Evolutionary conservation across 306 rosid genomes (phyloP).

Genomic region (Glycine latifolia): DNA sequence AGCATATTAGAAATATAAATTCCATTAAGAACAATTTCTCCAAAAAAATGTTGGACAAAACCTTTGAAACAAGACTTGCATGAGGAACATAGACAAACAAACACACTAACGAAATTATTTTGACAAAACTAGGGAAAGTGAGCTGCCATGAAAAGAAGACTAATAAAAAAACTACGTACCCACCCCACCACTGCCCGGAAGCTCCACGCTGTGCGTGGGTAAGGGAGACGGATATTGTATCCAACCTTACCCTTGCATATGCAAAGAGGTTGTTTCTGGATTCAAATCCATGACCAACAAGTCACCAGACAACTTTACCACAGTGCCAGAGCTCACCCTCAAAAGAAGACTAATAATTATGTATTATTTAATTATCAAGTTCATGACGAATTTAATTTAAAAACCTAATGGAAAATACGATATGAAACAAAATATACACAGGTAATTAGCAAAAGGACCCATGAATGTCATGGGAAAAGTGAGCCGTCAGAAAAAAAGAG

Average conservation of each 20-base stretch:
- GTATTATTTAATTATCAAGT: not conserved
- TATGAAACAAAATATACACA: not conserved
- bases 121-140: not conserved
- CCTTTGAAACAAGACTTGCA: conserved; percentile 14
- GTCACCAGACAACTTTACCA: too few relatives aligned
- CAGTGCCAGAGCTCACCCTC: too few relatives aligned
- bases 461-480: not conserved
- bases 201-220: too few relatives aligned
- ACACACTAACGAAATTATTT: not conserved
- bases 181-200: too few relatives aligned
- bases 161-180: too few relatives aligned
- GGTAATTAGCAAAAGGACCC: conserved; percentile 18
- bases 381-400: conserved; percentile 1
- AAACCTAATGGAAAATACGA: not conserved
- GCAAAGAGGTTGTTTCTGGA: too few relatives aligned
- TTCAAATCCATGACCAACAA: too few relatives aligned
- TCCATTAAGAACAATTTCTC: conserved; percentile 38
- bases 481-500: not conserved
- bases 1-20: conserved; percentile 23
- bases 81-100: conserved; percentile 24
- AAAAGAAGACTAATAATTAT: conserved; percentile 8
- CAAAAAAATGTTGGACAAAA: not conserved
- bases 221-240: too few relatives aligned
- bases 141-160: not conserved
- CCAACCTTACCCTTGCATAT: too few relatives aligned